Conservation (phyloP, 257 asterid species). For the Penstemon davidsonii region DNA sequence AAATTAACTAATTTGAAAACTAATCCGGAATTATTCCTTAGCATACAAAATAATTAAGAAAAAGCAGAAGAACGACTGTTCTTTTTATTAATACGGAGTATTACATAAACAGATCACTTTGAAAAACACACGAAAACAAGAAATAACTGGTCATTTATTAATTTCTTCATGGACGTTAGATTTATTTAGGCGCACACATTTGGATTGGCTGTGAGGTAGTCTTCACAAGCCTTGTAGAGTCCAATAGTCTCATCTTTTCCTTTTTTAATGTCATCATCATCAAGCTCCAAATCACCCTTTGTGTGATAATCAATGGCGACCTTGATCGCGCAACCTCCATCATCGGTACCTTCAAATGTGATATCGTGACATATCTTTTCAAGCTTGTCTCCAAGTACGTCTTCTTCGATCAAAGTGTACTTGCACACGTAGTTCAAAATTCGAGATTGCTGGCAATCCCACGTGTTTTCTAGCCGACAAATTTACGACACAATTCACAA, state of each 20-base stretch:
- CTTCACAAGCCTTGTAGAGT: not conserved
- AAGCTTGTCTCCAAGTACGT: not conserved
- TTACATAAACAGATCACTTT: too few relatives aligned
- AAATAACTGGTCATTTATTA: too few relatives aligned
- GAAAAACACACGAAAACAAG: too few relatives aligned
- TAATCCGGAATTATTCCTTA: too few relatives aligned
- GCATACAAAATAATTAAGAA: too few relatives aligned
- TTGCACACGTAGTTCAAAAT: not conserved
- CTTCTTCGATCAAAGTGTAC: slow-evolving; percentile 6
- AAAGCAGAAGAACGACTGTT: too few relatives aligned
- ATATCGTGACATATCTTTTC: not conserved
- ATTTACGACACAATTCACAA: too few relatives aligned
- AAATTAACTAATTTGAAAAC: too few relatives aligned
- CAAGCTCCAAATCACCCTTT: not conserved
- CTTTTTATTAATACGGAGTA: too few relatives aligned
- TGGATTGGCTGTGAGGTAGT: slow-evolving; percentile 6
- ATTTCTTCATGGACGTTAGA: too few relatives aligned
- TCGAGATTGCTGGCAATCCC: too few relatives aligned
- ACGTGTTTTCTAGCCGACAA: too few relatives aligned
- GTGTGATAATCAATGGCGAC: not conserved
- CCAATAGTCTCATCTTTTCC: not conserved
- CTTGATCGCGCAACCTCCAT: slow-evolving; percentile 8
- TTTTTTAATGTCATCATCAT: not conserved
- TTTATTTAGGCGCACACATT: slow-evolving; percentile 5
- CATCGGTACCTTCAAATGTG: not conserved